Evolutionary conservation across 108 stramenopile species (phyloP).

Genomic region (Bacterosira constricta): DNA sequence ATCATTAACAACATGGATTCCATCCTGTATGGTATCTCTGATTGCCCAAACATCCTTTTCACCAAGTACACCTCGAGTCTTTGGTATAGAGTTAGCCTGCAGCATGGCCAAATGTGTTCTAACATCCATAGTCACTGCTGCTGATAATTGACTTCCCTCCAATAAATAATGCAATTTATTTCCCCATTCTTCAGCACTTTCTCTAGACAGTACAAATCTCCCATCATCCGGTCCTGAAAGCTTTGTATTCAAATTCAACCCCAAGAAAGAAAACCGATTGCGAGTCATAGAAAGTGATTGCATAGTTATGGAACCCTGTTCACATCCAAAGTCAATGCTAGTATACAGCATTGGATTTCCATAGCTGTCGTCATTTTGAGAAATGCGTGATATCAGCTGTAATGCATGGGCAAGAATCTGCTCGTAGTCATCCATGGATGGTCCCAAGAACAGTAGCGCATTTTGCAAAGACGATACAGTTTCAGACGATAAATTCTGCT

Average conservation of each 20-base stretch:
- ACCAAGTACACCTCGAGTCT: constrained; percentile 24
- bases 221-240: background rate
- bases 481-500: background rate
- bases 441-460: constrained; percentile 7
- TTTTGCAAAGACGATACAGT: constrained; percentile 37
- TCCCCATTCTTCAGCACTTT: constrained; percentile 24
- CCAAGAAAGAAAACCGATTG: constrained; percentile 15
- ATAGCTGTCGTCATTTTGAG: background rate
- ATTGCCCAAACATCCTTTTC: constrained; percentile 32
- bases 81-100: constrained; percentile 33
- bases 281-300: constrained; percentile 10
- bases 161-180: constrained; percentile 22
- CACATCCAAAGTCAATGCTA: constrained; percentile 9
- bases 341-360: constrained; percentile 12
- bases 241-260: constrained; percentile 16
- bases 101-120: constrained; percentile 42
- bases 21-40: constrained; percentile 19
- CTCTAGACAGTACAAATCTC: constrained; percentile 11
- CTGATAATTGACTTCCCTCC: constrained; percentile 14
- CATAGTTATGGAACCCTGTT: background rate
- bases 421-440: constrained; percentile 10
- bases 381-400: constrained; percentile 17
- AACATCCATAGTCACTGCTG: constrained; percentile 30
- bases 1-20: constrained; percentile 13
- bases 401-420: constrained; percentile 17